These are phyloP conservation scores for Cutaneotrichosporon mucoides DNA, from an alignment of 1,284 basidiomycete genomes.

Conservation along the genomic window DNA sequence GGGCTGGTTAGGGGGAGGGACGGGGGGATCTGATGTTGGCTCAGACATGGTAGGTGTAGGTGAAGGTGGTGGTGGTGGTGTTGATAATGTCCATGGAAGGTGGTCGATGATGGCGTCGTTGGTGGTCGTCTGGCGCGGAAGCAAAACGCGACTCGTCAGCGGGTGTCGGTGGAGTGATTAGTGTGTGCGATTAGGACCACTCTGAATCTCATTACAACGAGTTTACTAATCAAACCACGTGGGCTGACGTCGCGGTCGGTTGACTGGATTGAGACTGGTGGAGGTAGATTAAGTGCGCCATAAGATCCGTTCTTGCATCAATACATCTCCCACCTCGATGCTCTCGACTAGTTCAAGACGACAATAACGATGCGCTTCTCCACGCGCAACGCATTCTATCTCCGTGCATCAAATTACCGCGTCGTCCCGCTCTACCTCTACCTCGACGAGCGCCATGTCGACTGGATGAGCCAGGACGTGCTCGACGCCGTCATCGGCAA, in stretches of 20 bases:
- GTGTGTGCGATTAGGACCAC: neutral
- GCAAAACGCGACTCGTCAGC: conserved; percentile 22
- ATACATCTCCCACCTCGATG: no score
- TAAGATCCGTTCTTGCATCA: no score
- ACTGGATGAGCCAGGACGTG: conserved; percentile 43
- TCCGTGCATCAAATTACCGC: conserved; percentile 42
- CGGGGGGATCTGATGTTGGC: conserved; percentile 18
- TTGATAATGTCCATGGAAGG: neutral
- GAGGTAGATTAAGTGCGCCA: neutral
- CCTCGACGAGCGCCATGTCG: conserved; percentile 47
- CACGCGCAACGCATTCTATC: conserved; percentile 44
- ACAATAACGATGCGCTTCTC: conserved; percentile 36
- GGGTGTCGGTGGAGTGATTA: neutral
- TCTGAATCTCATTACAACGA: no score
- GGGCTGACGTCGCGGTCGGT: conserved; percentile 8
- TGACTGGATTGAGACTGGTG: neutral
- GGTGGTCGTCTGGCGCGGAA: conserved; percentile 9
- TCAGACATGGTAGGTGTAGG: conserved; percentile 16
- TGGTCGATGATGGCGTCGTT: conserved; percentile 4
- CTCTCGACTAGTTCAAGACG: no score
- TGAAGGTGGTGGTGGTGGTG: neutral
- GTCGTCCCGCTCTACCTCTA: conserved; percentile 45
- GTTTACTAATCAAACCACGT: conserved; percentile 3
- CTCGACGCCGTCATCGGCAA: conserved; percentile 41
- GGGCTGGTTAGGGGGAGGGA: conserved; percentile 12